These are phyloP conservation scores for Lasiodiplodia gonubiensis DNA, from an alignment of 2,329 filamentous ascomycete species.

Conservation along the genomic window DNA sequence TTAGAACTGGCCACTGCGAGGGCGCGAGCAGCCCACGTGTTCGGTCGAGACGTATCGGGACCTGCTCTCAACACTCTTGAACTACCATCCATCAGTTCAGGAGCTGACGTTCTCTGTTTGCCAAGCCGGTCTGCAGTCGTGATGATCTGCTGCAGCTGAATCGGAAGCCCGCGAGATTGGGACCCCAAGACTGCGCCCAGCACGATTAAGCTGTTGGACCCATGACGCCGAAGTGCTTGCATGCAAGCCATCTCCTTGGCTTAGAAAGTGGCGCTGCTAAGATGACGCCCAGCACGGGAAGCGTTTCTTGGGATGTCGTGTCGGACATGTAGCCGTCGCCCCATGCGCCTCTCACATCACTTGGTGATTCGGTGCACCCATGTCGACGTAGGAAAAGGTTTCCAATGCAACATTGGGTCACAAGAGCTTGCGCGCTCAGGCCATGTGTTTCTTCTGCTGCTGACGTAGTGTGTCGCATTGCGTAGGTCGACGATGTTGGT, in stretches of 20 bases:
- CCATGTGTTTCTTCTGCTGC: not conserved
- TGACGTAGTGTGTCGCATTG: not conserved
- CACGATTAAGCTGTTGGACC: not conserved
- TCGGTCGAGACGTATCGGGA: not conserved
- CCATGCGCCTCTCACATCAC: not conserved
- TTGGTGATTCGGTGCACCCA: not conserved
- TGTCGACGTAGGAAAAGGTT: not conserved
- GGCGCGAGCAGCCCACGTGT: slow-evolving; percentile 1
- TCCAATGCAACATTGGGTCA: not conserved
- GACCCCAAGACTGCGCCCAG: slow-evolving; percentile 18
- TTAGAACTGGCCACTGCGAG: slow-evolving; percentile 3
- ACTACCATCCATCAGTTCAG: not conserved
- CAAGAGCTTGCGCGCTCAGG: not conserved
- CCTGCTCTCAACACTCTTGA: not conserved
- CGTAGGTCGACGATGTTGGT: not conserved
- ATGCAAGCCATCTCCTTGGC: slow-evolving; percentile 20
- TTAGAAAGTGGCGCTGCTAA: slow-evolving; percentile 3
- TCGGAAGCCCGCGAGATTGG: slow-evolving; percentile 5
- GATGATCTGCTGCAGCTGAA: slow-evolving; percentile 22
- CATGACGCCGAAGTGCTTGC: slow-evolving; percentile 11
- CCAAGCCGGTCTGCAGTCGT: not conserved
- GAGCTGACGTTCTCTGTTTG: not conserved
- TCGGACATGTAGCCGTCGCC: too few relatives aligned
- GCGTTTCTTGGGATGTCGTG: not conserved
- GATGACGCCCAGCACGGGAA: slow-evolving; percentile 6